Conservation (phyloP, 495 filamentous ascomycete genomes). For the Hyphodiscus hymeniophilus region DNA sequence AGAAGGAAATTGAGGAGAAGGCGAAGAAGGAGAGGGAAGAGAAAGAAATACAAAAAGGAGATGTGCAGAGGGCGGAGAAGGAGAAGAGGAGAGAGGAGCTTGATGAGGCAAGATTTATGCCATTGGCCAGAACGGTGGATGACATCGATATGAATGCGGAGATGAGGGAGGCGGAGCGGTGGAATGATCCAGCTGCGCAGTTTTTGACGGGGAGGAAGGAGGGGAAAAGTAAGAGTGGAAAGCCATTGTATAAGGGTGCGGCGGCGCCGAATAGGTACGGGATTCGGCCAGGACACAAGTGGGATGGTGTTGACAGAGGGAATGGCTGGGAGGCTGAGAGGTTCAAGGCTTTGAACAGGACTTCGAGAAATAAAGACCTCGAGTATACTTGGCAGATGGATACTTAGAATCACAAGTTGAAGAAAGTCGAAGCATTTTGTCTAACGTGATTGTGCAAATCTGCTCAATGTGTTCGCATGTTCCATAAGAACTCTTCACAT, state of each 20-base stretch:
- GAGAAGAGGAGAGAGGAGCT: constrained; percentile 46
- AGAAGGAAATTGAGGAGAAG: constrained; percentile 64
- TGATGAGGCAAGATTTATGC: constrained; percentile 71
- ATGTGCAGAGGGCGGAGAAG: constrained; percentile 65
- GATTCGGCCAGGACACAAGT: constrained; percentile 83
- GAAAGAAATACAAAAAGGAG: constrained; percentile 63
- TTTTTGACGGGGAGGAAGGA: constrained; percentile 52
- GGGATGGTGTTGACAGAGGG: constrained; percentile 94
- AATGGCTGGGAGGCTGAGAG: constrained; percentile 94
- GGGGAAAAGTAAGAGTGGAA: constrained; percentile 46
- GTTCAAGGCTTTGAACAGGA: constrained; percentile 77
- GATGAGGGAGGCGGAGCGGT: constrained; percentile 62
- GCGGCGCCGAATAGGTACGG: constrained; percentile 89
- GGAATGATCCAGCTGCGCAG: constrained; percentile 88
- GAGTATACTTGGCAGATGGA: constrained; percentile 97
- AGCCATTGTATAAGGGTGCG: constrained; percentile 70
- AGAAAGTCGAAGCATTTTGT: too few species aligned
- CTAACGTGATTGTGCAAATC: too few species aligned
- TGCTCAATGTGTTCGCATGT: too few species aligned
- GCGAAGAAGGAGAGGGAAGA: constrained; percentile 51
- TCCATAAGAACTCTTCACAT: too few species aligned
- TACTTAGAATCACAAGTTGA: constrained; percentile 12
- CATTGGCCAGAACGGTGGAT: constrained; percentile 68
- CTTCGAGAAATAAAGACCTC: constrained; percentile 62
- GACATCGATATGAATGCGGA: constrained; percentile 80